Conservation (phyloP, 768 basidiomycete genomes). For the Pleurotus tuber-regium region DNA sequence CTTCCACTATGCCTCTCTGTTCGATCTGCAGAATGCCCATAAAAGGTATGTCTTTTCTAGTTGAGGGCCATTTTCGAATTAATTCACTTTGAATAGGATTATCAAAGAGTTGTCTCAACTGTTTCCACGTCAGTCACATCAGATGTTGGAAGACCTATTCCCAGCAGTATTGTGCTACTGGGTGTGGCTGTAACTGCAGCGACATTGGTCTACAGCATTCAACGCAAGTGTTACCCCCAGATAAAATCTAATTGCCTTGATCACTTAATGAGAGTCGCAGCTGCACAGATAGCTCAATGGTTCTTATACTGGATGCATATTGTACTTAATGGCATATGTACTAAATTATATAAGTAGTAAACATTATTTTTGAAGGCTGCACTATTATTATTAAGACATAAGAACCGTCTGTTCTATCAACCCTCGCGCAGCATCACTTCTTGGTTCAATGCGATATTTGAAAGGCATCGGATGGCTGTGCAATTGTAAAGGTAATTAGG, state of each 20-base stretch:
- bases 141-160: background rate
- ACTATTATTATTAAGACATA: slow-evolving; percentile 4
- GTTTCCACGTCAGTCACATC: slow-evolving; percentile 3
- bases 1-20: slow-evolving; percentile 51
- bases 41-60: slow-evolving; percentile 46
- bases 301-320: too few relatives aligned
- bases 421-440: slow-evolving; percentile 4
- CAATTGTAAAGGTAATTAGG: background rate
- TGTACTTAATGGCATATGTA: too few relatives aligned
- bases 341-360: too few relatives aligned
- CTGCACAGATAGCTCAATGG: too few relatives aligned
- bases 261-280: too few relatives aligned
- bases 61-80: background rate
- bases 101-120: slow-evolving; percentile 1
- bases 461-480: slow-evolving; percentile 15
- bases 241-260: too few relatives aligned
- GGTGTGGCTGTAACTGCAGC: background rate
- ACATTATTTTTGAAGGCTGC: too few relatives aligned
- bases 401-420: slow-evolving; percentile 15
- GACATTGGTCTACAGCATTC: background rate
- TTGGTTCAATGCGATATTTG: slow-evolving; percentile 7
- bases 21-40: slow-evolving; percentile 76
- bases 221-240: too few relatives aligned
- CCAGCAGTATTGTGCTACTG: background rate
- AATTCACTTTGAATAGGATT: background rate